Conservation (phyloP, 1,284 basidiomycete genomes). For the Ustilago loliicola region DNA sequence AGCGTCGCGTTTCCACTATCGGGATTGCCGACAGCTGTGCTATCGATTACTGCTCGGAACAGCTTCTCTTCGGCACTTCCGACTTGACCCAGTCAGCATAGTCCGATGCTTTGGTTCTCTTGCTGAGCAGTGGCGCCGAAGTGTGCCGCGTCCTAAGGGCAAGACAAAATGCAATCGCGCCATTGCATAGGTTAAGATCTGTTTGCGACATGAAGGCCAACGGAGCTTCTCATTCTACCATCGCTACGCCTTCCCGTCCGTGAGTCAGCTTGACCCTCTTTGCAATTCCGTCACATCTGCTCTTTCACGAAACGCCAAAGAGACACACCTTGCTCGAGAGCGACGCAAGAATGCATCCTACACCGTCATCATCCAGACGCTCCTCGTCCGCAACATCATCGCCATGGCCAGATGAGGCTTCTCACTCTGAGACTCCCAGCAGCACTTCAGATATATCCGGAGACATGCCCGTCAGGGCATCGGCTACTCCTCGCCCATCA, state of each 20-base stretch:
- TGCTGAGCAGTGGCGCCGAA: not conserved
- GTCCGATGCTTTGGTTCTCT: not conserved
- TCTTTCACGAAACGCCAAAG: not conserved
- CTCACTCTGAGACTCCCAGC: conserved; percentile 11
- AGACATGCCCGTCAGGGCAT: conserved; percentile 3
- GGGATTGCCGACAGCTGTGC: not conserved
- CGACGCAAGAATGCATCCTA: conserved; percentile 3
- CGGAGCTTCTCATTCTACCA: not conserved
- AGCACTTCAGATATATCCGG: conserved; percentile 13
- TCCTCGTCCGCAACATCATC: conserved; percentile 22
- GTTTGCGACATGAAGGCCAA: not conserved
- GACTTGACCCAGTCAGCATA: not conserved
- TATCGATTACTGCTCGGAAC: not conserved
- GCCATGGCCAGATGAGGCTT: not conserved
- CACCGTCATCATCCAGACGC: conserved; percentile 20
- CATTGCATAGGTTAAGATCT: not conserved
- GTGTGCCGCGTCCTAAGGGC: too few species aligned
- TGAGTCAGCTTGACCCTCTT: not conserved
- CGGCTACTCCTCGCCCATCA: not conserved
- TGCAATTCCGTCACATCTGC: not conserved
- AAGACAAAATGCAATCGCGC: not conserved
- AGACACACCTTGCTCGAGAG: not conserved
- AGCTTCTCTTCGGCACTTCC: conserved; percentile 1
- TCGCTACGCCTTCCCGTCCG: not conserved
- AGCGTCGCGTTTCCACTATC: too few species aligned